Conservation (phyloP, 192 early-diverging fungal genomes). For the Coemansia umbellata region DNA sequence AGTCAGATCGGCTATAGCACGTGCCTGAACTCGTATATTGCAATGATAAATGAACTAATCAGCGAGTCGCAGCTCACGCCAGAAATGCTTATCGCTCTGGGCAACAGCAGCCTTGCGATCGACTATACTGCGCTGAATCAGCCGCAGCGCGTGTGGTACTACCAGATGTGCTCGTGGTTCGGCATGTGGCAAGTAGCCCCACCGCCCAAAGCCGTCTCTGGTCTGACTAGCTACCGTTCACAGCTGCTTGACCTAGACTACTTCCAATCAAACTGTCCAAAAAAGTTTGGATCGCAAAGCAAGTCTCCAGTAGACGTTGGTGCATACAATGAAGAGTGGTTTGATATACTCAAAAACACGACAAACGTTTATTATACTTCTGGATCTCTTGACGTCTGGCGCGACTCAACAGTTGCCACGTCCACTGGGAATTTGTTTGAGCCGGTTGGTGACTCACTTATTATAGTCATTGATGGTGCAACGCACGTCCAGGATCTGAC, state of each 20-base stretch:
- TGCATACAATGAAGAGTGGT: constrained; percentile 33
- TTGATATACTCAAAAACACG: constrained; percentile 11
- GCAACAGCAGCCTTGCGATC: constrained; percentile 28
- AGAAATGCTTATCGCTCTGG: constrained; percentile 19
- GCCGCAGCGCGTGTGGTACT: constrained; percentile 50
- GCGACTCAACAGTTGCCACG: constrained; percentile 42
- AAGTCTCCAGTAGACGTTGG: constrained; percentile 26
- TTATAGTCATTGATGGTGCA: constrained; percentile 25
- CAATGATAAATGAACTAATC: constrained; percentile 17
- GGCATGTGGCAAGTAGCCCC: constrained; percentile 58
- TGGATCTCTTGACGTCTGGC: constrained; percentile 61
- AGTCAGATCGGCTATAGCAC: background rate
- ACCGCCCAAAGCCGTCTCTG: constrained; percentile 1
- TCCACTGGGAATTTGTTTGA: constrained; percentile 10
- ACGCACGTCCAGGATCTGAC: constrained; percentile 36
- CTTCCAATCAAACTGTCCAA: constrained; percentile 31
- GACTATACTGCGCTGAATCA: constrained; percentile 37
- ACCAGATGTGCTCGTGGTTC: constrained; percentile 63
- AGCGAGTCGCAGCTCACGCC: constrained; percentile 14
- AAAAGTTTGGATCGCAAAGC: constrained; percentile 32
- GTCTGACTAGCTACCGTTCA: constrained; percentile 32
- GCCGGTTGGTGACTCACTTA: background rate
- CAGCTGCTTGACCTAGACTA: constrained; percentile 41
- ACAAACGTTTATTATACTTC: constrained; percentile 57
- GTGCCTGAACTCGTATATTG: constrained; percentile 15